A percentile compares a stretch with the other conserved stretches of the same genome.
These are phyloP conservation scores for Nannochloropsis salina DNA, from an alignment of 108 stramenopile species.

Conservation along the genomic window DNA sequence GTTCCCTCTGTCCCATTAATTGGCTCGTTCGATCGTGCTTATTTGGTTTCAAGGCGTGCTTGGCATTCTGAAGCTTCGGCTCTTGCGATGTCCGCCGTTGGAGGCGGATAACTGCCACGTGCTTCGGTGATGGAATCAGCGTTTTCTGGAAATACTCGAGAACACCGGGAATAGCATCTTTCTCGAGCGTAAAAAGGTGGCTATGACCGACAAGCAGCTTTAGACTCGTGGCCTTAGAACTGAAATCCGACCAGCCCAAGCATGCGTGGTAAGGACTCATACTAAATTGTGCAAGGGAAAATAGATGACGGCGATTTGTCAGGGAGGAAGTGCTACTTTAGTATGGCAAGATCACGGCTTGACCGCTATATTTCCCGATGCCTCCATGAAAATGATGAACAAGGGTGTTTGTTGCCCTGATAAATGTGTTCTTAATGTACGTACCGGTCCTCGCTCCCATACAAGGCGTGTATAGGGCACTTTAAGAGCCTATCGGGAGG, in stretches of 20 bases:
- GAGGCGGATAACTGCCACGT: too few species aligned
- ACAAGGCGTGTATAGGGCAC: background rate
- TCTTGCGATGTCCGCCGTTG: too few species aligned
- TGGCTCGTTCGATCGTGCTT: too few species aligned
- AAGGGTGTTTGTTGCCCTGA: too few species aligned
- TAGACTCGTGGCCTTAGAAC: background rate
- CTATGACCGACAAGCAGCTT: background rate
- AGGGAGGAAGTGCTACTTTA: too few species aligned
- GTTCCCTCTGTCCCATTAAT: too few species aligned
- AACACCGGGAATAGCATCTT: background rate
- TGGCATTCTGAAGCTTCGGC: too few species aligned
- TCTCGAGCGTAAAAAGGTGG: background rate
- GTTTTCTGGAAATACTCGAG: background rate
- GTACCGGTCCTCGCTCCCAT: slow-evolving; percentile 15
- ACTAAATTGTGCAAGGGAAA: background rate
- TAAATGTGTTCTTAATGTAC: background rate
- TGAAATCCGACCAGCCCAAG: slow-evolving; percentile 1
- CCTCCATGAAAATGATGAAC: too few species aligned
- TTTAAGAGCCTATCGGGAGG: background rate
- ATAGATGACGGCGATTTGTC: too few species aligned
- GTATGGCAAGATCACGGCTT: too few species aligned
- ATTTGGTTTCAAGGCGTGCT: too few species aligned
- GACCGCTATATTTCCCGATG: too few species aligned
- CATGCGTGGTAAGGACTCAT: background rate
- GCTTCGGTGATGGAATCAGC: background rate